Base-by-base conservation (phyloP, 2,329 filamentous ascomycete species). In the Metarhizium robertsii region DNA sequence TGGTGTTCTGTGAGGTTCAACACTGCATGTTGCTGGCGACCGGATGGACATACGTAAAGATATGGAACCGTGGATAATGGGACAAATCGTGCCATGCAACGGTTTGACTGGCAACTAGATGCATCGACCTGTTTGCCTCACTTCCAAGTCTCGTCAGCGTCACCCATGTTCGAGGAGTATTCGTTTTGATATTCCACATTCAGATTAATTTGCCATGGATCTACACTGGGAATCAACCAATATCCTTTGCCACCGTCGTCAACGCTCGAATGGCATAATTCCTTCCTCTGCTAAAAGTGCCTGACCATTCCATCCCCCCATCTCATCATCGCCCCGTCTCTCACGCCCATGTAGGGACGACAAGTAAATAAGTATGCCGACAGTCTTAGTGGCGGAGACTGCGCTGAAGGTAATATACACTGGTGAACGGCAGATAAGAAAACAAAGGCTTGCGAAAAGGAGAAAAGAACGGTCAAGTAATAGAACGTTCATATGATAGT, bases 371-470 rank as follows among this genome's bases (percentile, higher is more conserved):
- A 51, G 20, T 42, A 46, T 40, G 32, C 20, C 34, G 49, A 53
- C 63, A 64, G 65, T 61, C 63, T 64, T 61, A 57, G 58, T 61
- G 61, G 50, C 62, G 60, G 58, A 68, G 63, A 63, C 63, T 62
- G 60, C 54, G 45, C 52, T 60, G 61, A 64, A 61, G 54, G 57
- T 63, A 67, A 63, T 67, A 52, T 71, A 70, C 68, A 71, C 36
- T 52, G 6, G 62, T 65, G 43, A 38, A 53, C 46, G 47, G 46
- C 38, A 53, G 55, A 53, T 52, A 30, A 53, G 45, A 52, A 50
- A 50, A 48, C 50, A 53, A 34, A 53, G 34, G 36, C n/a, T 38
- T 20, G 32, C 8, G 6, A 20, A 20, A 47, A 20, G n/a, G 32
- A 50, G 18, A 52, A 52, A 52, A 54, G 55, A 14, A 57, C 52